phyloP scores from a whole-genome alignment of 345 rosid genomes.

The Sonneratia alba region DNA sequence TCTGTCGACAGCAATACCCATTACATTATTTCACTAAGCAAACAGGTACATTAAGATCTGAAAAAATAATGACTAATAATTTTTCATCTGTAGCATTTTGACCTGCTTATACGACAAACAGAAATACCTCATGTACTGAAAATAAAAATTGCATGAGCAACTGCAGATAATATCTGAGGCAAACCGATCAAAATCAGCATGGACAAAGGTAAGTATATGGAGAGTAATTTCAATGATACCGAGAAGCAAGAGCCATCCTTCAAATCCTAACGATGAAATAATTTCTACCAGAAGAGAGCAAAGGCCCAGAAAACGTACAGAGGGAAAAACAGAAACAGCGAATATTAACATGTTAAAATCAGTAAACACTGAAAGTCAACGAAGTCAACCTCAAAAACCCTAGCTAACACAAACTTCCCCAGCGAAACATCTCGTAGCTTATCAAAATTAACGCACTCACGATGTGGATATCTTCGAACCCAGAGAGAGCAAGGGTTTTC shows the following conservation, averaged over 20 bases:
- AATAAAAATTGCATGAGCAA: neutral
- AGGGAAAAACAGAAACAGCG: neutral
- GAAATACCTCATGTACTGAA: neutral
- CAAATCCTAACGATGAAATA: neutral
- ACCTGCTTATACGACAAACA: too few relatives aligned
- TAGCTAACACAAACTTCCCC: neutral
- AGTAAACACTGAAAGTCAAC: conserved; percentile 3
- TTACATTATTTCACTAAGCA: neutral
- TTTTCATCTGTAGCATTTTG: neutral
- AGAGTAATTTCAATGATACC: neutral
- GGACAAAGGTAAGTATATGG: neutral
- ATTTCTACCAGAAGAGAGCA: neutral
- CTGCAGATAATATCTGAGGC: neutral
- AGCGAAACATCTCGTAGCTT: neutral
- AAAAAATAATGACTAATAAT: neutral
- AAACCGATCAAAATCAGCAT: neutral
- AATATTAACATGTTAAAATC: too few relatives aligned
- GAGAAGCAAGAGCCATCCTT: neutral
- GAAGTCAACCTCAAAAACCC: conserved; percentile 9
- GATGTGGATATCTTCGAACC: conserved; percentile 85
- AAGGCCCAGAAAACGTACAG: neutral
- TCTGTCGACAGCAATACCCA: neutral
- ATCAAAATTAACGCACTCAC: conserved; percentile 36
- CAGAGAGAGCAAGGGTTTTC: conserved; percentile 91
- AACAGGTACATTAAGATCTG: neutral